A percentile compares a stretch with the other conserved stretches of the same genome.
Evolutionary conservation across 2,329 filamentous ascomycete species (phyloP).

Genomic region (Neocucurbitaria cava): DNA sequence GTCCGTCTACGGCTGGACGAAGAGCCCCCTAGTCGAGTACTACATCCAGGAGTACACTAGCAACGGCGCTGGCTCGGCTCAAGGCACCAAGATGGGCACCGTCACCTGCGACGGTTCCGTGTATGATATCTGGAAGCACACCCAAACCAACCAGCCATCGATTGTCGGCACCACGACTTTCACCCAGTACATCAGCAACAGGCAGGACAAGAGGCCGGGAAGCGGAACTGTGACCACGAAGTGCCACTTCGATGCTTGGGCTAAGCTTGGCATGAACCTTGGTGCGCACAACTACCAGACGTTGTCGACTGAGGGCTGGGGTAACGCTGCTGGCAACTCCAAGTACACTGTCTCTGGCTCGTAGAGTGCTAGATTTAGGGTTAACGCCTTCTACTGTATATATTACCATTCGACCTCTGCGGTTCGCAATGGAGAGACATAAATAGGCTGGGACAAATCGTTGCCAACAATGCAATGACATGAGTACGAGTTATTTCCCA

Average conservation of each 20-base stretch:
- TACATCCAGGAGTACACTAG: constrained; percentile 58
- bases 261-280: constrained; percentile 32
- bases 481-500: no score
- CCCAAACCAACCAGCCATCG: constrained; percentile 52
- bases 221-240: constrained; percentile 40
- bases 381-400: not conserved
- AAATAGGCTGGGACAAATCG: not conserved
- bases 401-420: not conserved
- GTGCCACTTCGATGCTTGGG: constrained; percentile 43
- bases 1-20: constrained; percentile 63
- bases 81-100: constrained; percentile 35
- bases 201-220: constrained; percentile 32
- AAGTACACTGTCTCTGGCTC: constrained; percentile 33
- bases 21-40: constrained; percentile 57
- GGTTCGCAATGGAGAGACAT: not conserved
- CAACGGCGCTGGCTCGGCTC: constrained; percentile 48
- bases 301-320: constrained; percentile 38
- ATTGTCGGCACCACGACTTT: constrained; percentile 59
- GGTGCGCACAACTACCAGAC: constrained; percentile 40
- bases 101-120: constrained; percentile 38
- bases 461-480: no score
- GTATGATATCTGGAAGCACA: constrained; percentile 43
- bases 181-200: constrained; percentile 57
- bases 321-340: constrained; percentile 36
- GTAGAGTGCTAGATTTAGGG: not conserved